Evolutionary conservation across 148 eudicot genomes (phyloP), one percentile per base, ranked within the genome.

Genomic region (Amaranthus cruentus): DNA sequence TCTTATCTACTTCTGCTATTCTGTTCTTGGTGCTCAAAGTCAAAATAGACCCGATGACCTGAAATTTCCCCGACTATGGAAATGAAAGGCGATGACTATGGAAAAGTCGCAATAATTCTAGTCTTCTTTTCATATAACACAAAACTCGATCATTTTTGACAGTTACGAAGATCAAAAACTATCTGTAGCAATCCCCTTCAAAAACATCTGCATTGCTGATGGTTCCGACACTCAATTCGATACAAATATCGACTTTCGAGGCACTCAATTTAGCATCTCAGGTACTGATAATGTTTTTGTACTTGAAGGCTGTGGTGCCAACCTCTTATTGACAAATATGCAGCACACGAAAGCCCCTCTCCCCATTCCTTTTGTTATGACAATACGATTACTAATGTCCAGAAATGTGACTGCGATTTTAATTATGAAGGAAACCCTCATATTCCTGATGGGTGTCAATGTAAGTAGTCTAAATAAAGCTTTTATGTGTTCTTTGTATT

Each of bases 371-470:
- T 0, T 18, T 74, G 77, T 43, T 42, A 48, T 28, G n/a, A 47
- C 6, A 9, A 4, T 0, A n/a, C 4, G 38, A 28, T 28, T 28
- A 6, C 0, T 6, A 6, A 0, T 38, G 58, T 18, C 14, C 6
- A 14, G 7, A 1, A 0, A 5, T 73, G 76, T 14, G 8, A 0
- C 4, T 73, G 76, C 52, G 4, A 0, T 4, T 54, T 46, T 7
- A 12, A 55, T 47, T 56, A 74, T 66, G 48, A 47, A n/a, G 77
- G 77, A 66, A 75, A 75, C 49, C 72, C 72, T 2, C 67, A 10
- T 57, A 65, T 75, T 67, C 72, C 77, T 28, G 0, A 75, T 57
- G 77, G 77, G 13, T 75, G 77, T 58, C 72, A 75, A 73, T 49
- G 76, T 73, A 73, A 53, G 15, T 3, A 70, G 46, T 1, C 3